Evolutionary conservation across 2,329 filamentous ascomycete genomes (phyloP), one percentile per base, ranked within the genome.

Genomic region (Apiospora phragmitis): DNA sequence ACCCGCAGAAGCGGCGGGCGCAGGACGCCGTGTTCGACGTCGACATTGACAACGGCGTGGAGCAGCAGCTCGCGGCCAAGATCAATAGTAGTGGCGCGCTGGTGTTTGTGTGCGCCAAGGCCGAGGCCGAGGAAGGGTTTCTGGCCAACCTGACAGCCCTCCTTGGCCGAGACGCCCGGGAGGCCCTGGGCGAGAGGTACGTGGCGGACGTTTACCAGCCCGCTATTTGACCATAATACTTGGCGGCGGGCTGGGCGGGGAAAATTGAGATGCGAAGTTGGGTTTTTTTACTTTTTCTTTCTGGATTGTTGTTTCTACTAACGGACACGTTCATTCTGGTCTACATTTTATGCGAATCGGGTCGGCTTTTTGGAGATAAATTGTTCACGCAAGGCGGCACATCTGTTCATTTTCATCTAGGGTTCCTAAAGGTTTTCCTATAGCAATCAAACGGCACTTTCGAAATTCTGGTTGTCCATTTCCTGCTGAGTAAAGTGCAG

Each of bases 1-100:
- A 75, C 38, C 47, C 26, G 41, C 35, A 59, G 18, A 72, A 67
- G 65, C 35, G 45, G 12, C 73, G 74, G 16, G 71, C 62, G 12
- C 73, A 75, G 70, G 74, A 74, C 59, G n/a, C 32, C 14, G 51
- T 71, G 21, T 68, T 32, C 83, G 84, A 1, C 85, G 85, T 68
- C 12, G 62, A 11, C 18, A 16, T n/a, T 32, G 1, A 26, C 29
- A 16, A 12, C 14, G 51, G 51, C 51, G 51, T 1, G 29, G 29
- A 59, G 51, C 14, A 3, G 26, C 51, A 18, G 65, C 65, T 67
- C 14, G 65, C 29, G 38, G 18, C 14, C 5, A 67, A 67, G 38
- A 45, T 67, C 65, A 43, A 67, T n/a, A 62, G 8, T 32, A 41
- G 43, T n/a, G 43, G 43, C 65, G 65, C 38, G 14, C n/a, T 67